Percentiles rank a stretch among this genome's conserved stretches.
These are phyloP conservation scores for Aspergillus panamensis DNA, from an alignment of 495 filamentous ascomycete species.

Conservation along the genomic window DNA sequence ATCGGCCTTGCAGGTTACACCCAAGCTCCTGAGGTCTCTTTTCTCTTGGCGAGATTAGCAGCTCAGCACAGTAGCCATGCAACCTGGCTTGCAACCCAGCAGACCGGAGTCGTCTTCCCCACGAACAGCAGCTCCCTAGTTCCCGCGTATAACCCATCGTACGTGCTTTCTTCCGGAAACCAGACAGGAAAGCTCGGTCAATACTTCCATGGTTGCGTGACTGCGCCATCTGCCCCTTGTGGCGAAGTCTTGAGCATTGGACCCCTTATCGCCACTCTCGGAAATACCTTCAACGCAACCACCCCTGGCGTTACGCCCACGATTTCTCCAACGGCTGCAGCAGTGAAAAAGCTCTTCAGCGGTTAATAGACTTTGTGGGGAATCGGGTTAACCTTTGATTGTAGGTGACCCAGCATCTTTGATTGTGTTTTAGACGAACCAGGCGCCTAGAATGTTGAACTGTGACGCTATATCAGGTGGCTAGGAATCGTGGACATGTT, in stretches of 20 bases:
- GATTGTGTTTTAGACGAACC: not conserved
- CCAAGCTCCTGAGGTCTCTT: slow-evolving; percentile 33
- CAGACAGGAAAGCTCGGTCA: slow-evolving; percentile 28
- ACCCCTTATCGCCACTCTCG: slow-evolving; percentile 23
- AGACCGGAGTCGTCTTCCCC: slow-evolving; percentile 25
- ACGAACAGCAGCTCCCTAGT: slow-evolving; percentile 26
- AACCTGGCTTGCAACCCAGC: slow-evolving; percentile 26
- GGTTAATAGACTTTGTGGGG: not conserved
- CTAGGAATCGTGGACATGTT: not conserved
- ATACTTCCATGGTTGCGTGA: slow-evolving; percentile 28
- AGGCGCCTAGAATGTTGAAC: not conserved
- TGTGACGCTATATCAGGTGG: not conserved
- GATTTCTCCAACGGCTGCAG: slow-evolving; percentile 13
- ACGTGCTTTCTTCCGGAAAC: slow-evolving; percentile 24
- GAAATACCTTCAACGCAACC: slow-evolving; percentile 8
- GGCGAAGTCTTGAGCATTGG: slow-evolving; percentile 26
- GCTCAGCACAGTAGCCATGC: slow-evolving; percentile 29
- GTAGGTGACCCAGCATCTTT: not conserved
- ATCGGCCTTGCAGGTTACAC: slow-evolving; percentile 34
- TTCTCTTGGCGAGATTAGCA: slow-evolving; percentile 33
- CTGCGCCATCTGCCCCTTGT: slow-evolving; percentile 24
- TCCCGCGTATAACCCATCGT: slow-evolving; percentile 27
- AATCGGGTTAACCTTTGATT: not conserved
- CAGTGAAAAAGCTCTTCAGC: slow-evolving; percentile 1
- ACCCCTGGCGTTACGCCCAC: slow-evolving; percentile 8